Base-by-base conservation (phyloP, 352 stramenopile genomes). In the Globisporangium middletonii region DNA sequence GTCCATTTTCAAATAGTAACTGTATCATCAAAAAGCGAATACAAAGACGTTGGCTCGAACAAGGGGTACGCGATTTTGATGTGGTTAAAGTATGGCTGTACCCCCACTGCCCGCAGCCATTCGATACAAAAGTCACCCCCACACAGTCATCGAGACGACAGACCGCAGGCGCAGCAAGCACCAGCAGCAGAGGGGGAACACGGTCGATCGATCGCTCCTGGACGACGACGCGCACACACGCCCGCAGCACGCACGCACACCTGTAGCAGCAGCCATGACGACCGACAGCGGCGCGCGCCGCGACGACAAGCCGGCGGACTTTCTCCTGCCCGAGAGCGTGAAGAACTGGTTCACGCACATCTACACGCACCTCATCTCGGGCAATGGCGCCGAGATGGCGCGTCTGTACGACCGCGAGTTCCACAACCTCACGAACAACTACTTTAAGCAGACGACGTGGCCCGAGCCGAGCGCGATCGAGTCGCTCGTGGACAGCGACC, bases 361-460 rank as follows among this genome's bases (percentile, higher is more conserved):
- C 64, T 92, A 92, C 73, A 94, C 82, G 69, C 72, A 88, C 67
- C 67, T 95, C 45, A 85, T 92, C 60, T 80, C 71, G 55, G 82
- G 82, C 74, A 93, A 95, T 60, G 75, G 86, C 59, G 33, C 59
- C 42, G 86, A 95, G 59, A 94, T 95, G 83, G 71, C 75, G 63
- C 82, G 82, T 11, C 74, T 95, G 59, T 95, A 95, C 67, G 84
- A 94, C 75, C 85, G 84, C 65, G 86, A 95, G 60, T 95, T 94
- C 73, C 78, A 87, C 66, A 87, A 75, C 57, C 67, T 95, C 43
- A 95, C 86, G 43, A 92, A 86, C 68, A 95, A 92, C 69, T 98
- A 98, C 80, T 99, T 98, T 78, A 92, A 93, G 72, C 91, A 96
- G 73, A 82, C 79, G 35, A 79, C 91, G 56, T 99, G 96, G 96